A percentile compares a stretch with the other conserved stretches of the same genome.
Evolutionary conservation across 495 filamentous ascomycete species (phyloP).

Genomic region (Saxispiralis lemnorum): DNA sequence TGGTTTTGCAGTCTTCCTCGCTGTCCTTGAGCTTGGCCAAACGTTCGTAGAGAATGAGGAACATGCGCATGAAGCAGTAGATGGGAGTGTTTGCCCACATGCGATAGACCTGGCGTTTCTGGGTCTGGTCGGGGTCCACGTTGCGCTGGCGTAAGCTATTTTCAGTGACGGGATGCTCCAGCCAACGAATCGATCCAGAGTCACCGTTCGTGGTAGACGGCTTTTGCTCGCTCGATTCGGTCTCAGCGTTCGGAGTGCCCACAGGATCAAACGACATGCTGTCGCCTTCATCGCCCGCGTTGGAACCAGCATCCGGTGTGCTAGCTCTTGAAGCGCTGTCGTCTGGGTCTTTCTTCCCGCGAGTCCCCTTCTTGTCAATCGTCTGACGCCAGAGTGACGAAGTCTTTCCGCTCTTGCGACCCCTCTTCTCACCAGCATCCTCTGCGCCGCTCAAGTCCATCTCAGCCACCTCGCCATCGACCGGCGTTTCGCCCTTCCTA

Average conservation of each 20-base stretch:
- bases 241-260: slow-evolving; percentile 19
- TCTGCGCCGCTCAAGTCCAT: slow-evolving; percentile 34
- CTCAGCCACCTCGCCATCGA: slow-evolving; percentile 52
- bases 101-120: slow-evolving; percentile 58
- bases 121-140: slow-evolving; percentile 61
- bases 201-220: slow-evolving; percentile 14
- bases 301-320: slow-evolving; percentile 62
- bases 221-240: slow-evolving; percentile 17
- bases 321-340: slow-evolving; percentile 70
- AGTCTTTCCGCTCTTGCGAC: slow-evolving; percentile 44
- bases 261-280: slow-evolving; percentile 16
- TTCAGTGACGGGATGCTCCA: slow-evolving; percentile 38
- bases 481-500: slow-evolving; percentile 41
- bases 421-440: slow-evolving; percentile 34
- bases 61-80: slow-evolving; percentile 81
- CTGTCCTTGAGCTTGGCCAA: slow-evolving; percentile 64
- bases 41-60: slow-evolving; percentile 72
- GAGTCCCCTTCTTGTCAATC: slow-evolving; percentile 52
- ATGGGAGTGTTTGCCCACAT: slow-evolving; percentile 81
- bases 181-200: slow-evolving; percentile 33
- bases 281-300: slow-evolving; percentile 36
- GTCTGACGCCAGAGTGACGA: slow-evolving; percentile 71
- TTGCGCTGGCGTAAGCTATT: slow-evolving; percentile 36
- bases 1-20: slow-evolving; percentile 50
- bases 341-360: slow-evolving; percentile 46